Evolutionary conservation across 306 rosid genomes (phyloP).

Genomic region (Spatholobus suberectus): DNA sequence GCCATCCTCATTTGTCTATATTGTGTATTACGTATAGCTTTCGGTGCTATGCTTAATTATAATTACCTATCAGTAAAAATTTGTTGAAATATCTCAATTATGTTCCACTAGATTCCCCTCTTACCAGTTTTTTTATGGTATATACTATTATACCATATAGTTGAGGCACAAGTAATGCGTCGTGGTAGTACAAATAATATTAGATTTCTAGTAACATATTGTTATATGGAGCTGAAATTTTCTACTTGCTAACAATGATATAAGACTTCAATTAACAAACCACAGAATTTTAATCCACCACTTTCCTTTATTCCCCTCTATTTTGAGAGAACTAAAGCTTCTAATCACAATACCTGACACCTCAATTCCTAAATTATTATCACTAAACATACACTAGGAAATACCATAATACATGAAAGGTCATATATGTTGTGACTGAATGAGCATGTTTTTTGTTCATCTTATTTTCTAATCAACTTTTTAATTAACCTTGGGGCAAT

Average conservation of each 20-base stretch:
- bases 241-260: not conserved
- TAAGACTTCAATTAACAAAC: not conserved
- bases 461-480: not conserved
- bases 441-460: slow-evolving; percentile 23
- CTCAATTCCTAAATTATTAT: slow-evolving; percentile 12
- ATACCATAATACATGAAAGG: slow-evolving; percentile 7
- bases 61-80: too few species aligned
- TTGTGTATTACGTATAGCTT: too few species aligned
- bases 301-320: slow-evolving; percentile 7
- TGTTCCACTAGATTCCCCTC: too few species aligned
- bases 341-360: slow-evolving; percentile 19
- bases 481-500: slow-evolving; percentile 59
- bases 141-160: too few species aligned
- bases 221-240: not conserved
- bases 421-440: not conserved
- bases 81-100: too few species aligned
- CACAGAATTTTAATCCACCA: slow-evolving; percentile 3
- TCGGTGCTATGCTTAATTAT: too few species aligned
- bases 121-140: too few species aligned
- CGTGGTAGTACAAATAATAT: not conserved
- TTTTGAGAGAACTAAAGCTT: slow-evolving; percentile 14
- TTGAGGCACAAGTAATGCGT: not conserved
- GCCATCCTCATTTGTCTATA: too few species aligned
- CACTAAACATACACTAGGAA: not conserved
- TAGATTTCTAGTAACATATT: not conserved